These are phyloP conservation scores for Viola odorata DNA, from an alignment of 345 rosid species.

Conservation along the genomic window DNA sequence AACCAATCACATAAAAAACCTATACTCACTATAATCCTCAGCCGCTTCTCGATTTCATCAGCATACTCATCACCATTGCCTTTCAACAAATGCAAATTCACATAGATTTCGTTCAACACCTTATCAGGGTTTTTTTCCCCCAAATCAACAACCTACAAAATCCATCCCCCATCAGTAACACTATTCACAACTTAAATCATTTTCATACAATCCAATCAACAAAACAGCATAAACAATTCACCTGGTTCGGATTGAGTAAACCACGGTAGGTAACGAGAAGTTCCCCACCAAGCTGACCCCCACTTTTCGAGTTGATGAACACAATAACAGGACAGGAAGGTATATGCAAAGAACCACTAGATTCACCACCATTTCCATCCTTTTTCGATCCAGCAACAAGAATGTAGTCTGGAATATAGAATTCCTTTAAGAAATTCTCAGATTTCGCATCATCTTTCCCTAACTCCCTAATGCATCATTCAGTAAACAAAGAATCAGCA, in stretches of 20 bases:
- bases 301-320: constrained; percentile 66
- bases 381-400: constrained; percentile 30
- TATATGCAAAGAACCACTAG: not conserved
- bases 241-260: constrained; percentile 56
- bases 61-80: constrained; percentile 47
- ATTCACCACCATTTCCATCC: no score
- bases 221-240: constrained; percentile 1
- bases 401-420: constrained; percentile 41
- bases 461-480: constrained; percentile 15
- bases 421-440: constrained; percentile 20
- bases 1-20: not conserved
- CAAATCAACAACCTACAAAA: constrained; percentile 55
- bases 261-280: constrained; percentile 51
- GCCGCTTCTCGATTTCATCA: constrained; percentile 34
- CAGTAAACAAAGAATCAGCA: constrained; percentile 2
- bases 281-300: constrained; percentile 64
- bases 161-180: not conserved
- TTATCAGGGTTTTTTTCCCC: constrained; percentile 47
- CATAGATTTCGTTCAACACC: constrained; percentile 43
- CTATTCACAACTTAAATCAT: not conserved
- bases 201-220: not conserved
- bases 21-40: constrained; percentile 60
- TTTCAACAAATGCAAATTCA: constrained; percentile 34
- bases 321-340: constrained; percentile 58
- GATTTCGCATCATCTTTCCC: constrained; percentile 2